Percentiles rank a stretch among this genome's conserved stretches.
These are phyloP conservation scores for Amanita subjunquillea DNA, from an alignment of 768 basidiomycete genomes.

Conservation along the genomic window DNA sequence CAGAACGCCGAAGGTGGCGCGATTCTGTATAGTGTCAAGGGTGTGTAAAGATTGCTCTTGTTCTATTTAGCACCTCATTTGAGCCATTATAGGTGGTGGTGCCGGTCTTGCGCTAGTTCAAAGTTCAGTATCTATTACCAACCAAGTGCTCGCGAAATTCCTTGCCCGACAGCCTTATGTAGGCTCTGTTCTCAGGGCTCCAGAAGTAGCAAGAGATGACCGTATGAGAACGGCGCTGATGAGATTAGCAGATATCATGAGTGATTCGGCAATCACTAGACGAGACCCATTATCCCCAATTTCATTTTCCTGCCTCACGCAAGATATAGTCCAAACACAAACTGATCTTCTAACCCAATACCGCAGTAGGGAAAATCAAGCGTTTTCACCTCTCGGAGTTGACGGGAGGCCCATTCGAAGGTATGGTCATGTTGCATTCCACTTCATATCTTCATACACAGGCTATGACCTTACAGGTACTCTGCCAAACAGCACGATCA, in stretches of 20 bases:
- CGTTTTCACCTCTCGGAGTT: conserved; percentile 46
- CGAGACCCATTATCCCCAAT: conserved; percentile 51
- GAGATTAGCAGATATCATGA: conserved; percentile 41
- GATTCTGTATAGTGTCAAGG: conserved; percentile 50
- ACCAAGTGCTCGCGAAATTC: conserved; percentile 56
- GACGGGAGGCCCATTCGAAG: conserved; percentile 54
- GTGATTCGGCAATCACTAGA: conserved; percentile 31
- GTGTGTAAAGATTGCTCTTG: conserved; percentile 20
- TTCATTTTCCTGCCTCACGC: conserved; percentile 56
- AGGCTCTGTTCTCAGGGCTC: conserved; percentile 36
- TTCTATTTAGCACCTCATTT: not conserved
- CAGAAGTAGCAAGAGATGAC: conserved; percentile 24
- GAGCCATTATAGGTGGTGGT: conserved; percentile 32
- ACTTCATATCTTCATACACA: not conserved
- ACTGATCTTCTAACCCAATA: conserved; percentile 37
- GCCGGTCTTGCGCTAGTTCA: conserved; percentile 46
- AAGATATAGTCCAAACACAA: conserved; percentile 42
- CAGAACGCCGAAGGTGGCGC: conserved; percentile 38
- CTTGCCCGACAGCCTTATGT: conserved; percentile 40
- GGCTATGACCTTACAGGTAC: conserved; percentile 18
- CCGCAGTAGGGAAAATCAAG: conserved; percentile 27
- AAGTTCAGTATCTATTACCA: conserved; percentile 48
- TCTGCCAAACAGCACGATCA: conserved; percentile 49
- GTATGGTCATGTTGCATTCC: conserved; percentile 24
- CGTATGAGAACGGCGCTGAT: conserved; percentile 47